Conservation (phyloP, 2,329 filamentous ascomycete species). For the Apiospora phragmitis region DNA sequence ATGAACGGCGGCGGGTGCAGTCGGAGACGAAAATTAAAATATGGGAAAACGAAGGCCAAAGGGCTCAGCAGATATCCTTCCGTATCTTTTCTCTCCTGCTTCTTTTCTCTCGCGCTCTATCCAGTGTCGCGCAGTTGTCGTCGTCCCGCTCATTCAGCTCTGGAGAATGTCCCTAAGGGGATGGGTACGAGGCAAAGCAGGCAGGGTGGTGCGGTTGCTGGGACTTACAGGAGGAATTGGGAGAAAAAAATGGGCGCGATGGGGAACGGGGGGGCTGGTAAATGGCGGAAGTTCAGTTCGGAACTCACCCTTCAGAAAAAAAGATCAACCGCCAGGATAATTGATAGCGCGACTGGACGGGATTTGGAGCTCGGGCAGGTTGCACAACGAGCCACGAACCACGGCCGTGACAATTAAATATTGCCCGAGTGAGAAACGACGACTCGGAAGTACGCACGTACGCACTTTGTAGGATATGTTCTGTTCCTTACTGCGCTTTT, state of each 20-base stretch:
- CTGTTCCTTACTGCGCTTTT: background rate
- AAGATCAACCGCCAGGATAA: conserved; percentile 9
- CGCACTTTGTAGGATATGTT: background rate
- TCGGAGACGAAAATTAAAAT: conserved; percentile 8
- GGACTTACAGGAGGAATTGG: conserved; percentile 8
- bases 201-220: conserved; percentile 3
- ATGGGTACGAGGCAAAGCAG: background rate
- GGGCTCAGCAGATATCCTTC: conserved; percentile 2
- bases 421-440: background rate
- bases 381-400: conserved; percentile 7
- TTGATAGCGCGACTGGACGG: conserved; percentile 7
- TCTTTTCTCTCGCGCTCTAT: conserved; percentile 1
- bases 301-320: conserved; percentile 5
- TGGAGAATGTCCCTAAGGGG: background rate
- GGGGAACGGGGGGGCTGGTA: conserved; percentile 7
- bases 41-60: background rate
- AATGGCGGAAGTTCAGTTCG: background rate
- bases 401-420: background rate
- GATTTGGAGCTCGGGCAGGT: background rate
- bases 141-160: conserved; percentile 8
- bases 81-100: background rate
- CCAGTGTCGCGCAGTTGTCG: background rate
- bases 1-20: conserved; percentile 1
- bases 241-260: conserved; percentile 4
- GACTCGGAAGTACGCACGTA: conserved; percentile 1